A percentile compares a stretch with the other conserved stretches of the same genome.
phyloP scores from a whole-genome alignment of 352 stramenopile species.

The Pelagophyceae sp. region DNA sequence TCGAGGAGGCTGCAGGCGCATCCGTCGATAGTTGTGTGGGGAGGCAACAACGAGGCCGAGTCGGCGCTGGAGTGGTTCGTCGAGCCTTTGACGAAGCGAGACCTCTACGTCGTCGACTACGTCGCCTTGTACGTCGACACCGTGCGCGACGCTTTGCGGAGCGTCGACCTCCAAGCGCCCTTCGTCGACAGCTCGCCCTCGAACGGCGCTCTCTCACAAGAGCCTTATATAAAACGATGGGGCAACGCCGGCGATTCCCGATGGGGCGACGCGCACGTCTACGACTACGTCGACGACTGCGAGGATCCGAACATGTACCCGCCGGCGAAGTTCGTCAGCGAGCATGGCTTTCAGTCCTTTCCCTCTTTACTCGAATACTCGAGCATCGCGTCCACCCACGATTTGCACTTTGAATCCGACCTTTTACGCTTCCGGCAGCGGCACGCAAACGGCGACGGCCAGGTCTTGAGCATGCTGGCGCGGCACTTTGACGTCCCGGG shows the following conservation, averaged over 20 bases:
- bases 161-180: conserved; percentile 32
- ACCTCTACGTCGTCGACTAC: conserved; percentile 34
- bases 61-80: conserved; percentile 22
- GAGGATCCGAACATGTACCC: no score
- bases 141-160: conserved; percentile 43
- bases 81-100: conserved; percentile 37
- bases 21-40: conserved; percentile 44
- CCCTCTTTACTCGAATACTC: no score
- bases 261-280: no score
- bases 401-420: no score
- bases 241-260: no score
- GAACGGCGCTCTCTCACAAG: conserved; percentile 20
- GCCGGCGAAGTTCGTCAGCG: no score
- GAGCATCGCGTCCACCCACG: no score
- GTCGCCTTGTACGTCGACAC: conserved; percentile 42
- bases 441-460: conserved; percentile 32
- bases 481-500: neutral
- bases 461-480: conserved; percentile 33
- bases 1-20: conserved; percentile 36
- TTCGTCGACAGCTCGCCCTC: conserved; percentile 31
- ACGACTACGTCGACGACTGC: no score
- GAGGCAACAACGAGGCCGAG: conserved; percentile 48
- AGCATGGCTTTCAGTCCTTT: no score
- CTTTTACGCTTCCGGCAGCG: no score
- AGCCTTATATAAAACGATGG: no score